Evolutionary conservation across 305 asterid genomes (phyloP).

Genomic region (Euphrasia arctica): DNA sequence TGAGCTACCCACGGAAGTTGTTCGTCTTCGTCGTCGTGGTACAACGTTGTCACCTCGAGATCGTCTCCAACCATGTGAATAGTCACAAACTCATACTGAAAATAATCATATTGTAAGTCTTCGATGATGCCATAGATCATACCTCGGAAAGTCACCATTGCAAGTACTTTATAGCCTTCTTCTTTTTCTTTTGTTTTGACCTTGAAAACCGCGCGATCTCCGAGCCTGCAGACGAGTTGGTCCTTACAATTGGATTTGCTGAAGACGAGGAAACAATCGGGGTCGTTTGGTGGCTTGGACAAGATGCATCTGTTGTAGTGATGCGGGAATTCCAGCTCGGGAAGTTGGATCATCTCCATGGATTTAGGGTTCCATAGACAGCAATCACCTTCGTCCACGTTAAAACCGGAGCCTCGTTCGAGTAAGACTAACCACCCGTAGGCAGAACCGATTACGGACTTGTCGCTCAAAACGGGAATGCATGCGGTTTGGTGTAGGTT

Average conservation of each 20-base stretch:
- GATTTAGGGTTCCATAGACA: conserved; percentile 22
- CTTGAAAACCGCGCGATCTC: conserved; percentile 9
- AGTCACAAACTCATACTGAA: background rate
- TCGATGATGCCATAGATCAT: background rate
- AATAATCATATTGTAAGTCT: no score
- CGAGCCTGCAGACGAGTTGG: conserved; percentile 7
- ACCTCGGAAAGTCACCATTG: background rate
- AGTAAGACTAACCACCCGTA: conserved; percentile 21
- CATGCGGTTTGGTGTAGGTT: background rate
- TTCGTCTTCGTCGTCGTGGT: no score
- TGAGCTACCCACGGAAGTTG: background rate
- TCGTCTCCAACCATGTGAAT: conserved; percentile 1
- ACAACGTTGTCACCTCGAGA: background rate
- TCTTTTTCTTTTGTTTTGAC: background rate
- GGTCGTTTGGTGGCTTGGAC: conserved; percentile 19
- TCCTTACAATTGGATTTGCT: fast-evolving
- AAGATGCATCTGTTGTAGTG: background rate
- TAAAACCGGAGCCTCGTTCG: background rate
- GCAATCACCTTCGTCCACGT: background rate
- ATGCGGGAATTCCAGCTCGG: background rate
- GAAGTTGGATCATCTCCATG: background rate
- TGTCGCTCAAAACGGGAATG: background rate
- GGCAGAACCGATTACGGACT: background rate
- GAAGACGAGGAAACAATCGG: conserved; percentile 13
- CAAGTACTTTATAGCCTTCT: background rate